phyloP scores from a whole-genome alignment of 352 stramenopile species.

The Pythium dissotocum region DNA sequence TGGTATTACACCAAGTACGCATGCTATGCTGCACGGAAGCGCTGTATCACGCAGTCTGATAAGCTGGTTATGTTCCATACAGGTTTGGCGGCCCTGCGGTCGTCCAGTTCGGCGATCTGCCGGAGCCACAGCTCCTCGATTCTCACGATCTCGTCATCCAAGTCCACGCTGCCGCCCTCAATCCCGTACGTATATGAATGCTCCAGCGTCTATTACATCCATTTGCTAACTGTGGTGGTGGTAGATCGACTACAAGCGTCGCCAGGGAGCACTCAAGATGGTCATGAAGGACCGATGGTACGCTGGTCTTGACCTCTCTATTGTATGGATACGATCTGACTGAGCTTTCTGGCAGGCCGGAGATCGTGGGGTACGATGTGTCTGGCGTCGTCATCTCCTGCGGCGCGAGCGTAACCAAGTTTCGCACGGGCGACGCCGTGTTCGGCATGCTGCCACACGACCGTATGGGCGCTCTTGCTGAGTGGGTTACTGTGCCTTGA shows the following conservation, averaged over 20 bases:
- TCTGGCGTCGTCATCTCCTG: conserved; percentile 59
- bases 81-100: conserved; percentile 66
- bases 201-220: neutral
- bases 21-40: neutral
- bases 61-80: neutral
- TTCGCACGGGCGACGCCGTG: conserved; percentile 60
- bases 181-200: conserved; percentile 42
- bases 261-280: conserved; percentile 69
- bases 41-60: neutral
- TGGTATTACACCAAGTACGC: conserved; percentile 77
- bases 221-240: neutral
- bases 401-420: conserved; percentile 57
- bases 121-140: conserved; percentile 46
- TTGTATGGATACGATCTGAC: neutral
- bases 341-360: conserved; percentile 37
- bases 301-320: neutral
- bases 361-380: conserved; percentile 73
- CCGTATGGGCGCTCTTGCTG: conserved; percentile 60
- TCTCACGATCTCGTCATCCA: conserved; percentile 63
- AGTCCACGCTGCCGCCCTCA: conserved; percentile 60
- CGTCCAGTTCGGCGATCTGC: conserved; percentile 58
- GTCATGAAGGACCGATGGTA: conserved; percentile 43
- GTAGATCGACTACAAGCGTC: conserved; percentile 84
- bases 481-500: conserved; percentile 36
- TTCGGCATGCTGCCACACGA: conserved; percentile 75